Conservation (phyloP, 1,139 yeast genomes). For the Kodamaea derodonti region DNA sequence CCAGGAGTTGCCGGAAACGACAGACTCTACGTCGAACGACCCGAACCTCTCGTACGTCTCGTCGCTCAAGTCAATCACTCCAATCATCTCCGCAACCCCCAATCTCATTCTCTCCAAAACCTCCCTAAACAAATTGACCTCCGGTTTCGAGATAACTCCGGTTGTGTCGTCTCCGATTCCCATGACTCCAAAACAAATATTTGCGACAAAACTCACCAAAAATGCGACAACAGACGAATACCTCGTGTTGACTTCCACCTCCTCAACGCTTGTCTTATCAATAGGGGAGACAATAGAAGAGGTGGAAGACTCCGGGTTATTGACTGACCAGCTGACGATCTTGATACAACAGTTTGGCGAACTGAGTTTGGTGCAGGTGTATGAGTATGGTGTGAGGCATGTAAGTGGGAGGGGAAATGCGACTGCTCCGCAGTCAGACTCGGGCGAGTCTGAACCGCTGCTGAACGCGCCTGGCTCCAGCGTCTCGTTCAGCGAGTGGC, state of each 20-base stretch:
- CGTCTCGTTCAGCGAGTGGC: slow-evolving; percentile 71
- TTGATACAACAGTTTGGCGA: slow-evolving; percentile 69
- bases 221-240: slow-evolving; percentile 56
- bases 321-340: slow-evolving; percentile 56
- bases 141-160: slow-evolving; percentile 58
- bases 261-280: slow-evolving; percentile 66
- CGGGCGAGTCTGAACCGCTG: too few species aligned
- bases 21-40: too few species aligned
- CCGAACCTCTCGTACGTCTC: too few species aligned
- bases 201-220: slow-evolving; percentile 50
- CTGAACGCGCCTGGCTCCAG: too few species aligned
- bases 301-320: slow-evolving; percentile 62
- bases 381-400: slow-evolving; percentile 69
- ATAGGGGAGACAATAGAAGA: slow-evolving; percentile 81
- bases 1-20: too few species aligned
- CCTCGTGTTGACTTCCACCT: slow-evolving; percentile 60
- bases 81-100: too few species aligned
- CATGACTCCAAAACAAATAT: slow-evolving; percentile 52
- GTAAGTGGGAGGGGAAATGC: slow-evolving; percentile 29
- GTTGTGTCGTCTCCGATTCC: slow-evolving; percentile 75
- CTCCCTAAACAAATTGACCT: slow-evolving; percentile 50
- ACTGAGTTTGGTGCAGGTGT: slow-evolving; percentile 66
- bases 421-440: too few species aligned
- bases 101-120: slow-evolving; percentile 26
- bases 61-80: too few species aligned